phyloP scores from a whole-genome alignment of 768 basidiomycete genomes.

The Trametes cingulata region DNA sequence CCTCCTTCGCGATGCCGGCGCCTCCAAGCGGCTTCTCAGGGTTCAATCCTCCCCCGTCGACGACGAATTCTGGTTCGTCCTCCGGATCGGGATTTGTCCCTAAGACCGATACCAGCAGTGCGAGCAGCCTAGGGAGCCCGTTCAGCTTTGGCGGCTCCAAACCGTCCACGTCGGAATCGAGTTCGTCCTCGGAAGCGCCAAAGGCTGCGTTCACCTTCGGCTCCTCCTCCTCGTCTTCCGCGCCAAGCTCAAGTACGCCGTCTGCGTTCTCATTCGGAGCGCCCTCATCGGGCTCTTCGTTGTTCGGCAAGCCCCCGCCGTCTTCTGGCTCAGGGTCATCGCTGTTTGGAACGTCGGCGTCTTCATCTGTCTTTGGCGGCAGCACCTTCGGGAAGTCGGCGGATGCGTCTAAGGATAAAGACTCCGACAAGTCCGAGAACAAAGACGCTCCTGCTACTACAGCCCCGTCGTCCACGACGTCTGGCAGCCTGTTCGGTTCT shows the following conservation, averaged over 20 bases:
- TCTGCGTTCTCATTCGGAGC: conserved; percentile 12
- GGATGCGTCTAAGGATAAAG: conserved; percentile 18
- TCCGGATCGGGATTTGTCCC: conserved; percentile 8
- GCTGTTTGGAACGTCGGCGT: conserved; percentile 9
- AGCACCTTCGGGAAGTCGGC: conserved; percentile 15
- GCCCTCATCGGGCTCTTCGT: background rate
- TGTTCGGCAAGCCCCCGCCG: background rate
- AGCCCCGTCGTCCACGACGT: conserved; percentile 2
- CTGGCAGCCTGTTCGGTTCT: conserved; percentile 17
- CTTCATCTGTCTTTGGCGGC: conserved; percentile 13
- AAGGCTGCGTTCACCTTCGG: conserved; percentile 35
- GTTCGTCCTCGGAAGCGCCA: conserved; percentile 22
- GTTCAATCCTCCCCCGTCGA: conserved; percentile 33
- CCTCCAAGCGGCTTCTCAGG: conserved; percentile 41
- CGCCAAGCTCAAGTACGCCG: conserved; percentile 10
- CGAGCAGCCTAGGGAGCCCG: conserved; percentile 13
- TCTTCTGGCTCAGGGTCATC: conserved; percentile 4
- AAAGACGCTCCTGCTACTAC: background rate
- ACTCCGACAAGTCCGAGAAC: conserved; percentile 2
- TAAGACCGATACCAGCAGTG: conserved; percentile 1
- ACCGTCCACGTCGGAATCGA: background rate
- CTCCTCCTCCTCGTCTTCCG: conserved; percentile 2
- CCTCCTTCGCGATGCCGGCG: conserved; percentile 35
- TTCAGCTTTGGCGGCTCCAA: conserved; percentile 16
- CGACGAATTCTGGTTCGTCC: background rate